Conservation (phyloP, 768 basidiomycete species). For the Butyriboletus loyo region DNA sequence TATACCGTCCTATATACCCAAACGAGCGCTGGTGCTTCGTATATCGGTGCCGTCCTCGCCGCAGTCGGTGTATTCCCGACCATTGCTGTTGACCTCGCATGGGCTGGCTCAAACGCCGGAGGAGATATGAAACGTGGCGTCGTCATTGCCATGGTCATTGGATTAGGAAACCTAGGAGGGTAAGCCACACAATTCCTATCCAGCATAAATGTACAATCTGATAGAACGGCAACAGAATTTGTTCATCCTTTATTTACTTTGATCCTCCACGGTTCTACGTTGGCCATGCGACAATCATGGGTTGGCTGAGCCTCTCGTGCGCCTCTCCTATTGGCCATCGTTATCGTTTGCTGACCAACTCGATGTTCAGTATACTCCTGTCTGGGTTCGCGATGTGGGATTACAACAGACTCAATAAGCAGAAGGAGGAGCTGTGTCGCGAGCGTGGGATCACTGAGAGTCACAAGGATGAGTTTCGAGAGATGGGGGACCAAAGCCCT, state of each 20-base stretch:
- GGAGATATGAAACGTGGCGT: slow-evolving; percentile 54
- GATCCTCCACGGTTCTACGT: slow-evolving; percentile 36
- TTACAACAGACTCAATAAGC: slow-evolving; percentile 47
- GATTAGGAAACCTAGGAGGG: slow-evolving; percentile 55
- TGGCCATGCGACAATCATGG: slow-evolving; percentile 38
- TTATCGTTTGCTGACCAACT: slow-evolving; percentile 26
- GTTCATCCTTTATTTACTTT: slow-evolving; percentile 42
- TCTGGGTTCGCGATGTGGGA: slow-evolving; percentile 46
- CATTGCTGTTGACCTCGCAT: slow-evolving; percentile 47
- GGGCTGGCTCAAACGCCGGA: slow-evolving; percentile 54
- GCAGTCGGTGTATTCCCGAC: slow-evolving; percentile 53
- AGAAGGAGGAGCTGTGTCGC: slow-evolving; percentile 44
- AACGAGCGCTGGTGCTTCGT: slow-evolving; percentile 27
- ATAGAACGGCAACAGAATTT: slow-evolving; percentile 28
- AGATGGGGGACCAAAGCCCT: slow-evolving; percentile 54
- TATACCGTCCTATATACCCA: slow-evolving; percentile 47
- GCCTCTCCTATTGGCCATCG: slow-evolving; percentile 12
- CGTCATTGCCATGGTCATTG: slow-evolving; percentile 51
- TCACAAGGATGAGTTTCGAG: slow-evolving; percentile 39
- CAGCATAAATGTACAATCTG: not conserved
- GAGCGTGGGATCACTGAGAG: slow-evolving; percentile 42
- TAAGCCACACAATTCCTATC: slow-evolving; percentile 24
- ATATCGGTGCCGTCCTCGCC: slow-evolving; percentile 48
- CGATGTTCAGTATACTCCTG: slow-evolving; percentile 37
- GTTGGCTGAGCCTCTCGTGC: slow-evolving; percentile 33